Base-by-base conservation (phyloP, 2,329 filamentous ascomycete genomes). In the Ascosphaera aggregata region DNA sequence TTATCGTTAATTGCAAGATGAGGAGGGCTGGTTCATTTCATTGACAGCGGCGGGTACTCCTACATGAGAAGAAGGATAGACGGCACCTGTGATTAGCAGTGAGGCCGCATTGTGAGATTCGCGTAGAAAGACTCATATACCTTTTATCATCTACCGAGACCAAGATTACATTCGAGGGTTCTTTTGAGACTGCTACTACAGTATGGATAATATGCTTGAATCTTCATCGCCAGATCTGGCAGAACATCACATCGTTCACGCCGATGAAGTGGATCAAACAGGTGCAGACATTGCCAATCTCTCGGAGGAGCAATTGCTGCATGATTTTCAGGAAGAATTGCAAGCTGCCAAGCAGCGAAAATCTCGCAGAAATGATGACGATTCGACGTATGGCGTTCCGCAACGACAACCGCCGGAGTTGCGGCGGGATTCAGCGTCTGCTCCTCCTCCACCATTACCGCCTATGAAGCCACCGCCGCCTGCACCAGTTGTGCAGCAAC, bases 191-290 rank as follows among this genome's bases (percentile, higher is more conserved):
- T 11, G 11, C 22, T 11, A 27, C 22, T 27, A 11, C 22, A 27
- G 11, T 11, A 35, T 35, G 34, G 34, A 35, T 5, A 18, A 18
- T 9, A 35, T 35, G 34, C 34, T 35, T 18, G 34, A 35, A 5
- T 16, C 34, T 5, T 35, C 34, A 9, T 35, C 34, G 34, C n/a
- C 27, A 24, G 44, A 47, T 30, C 45, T 51, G 46, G 43, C 50
- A 24, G 53, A 54, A 27, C 55, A 59, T 34, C 55, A 59, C 37
- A 56, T 65, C 39, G 59, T 65, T 31, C 62, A 57, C 44, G 62
- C 62, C 11, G 62, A 65, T 48, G 62, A 65, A 44, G 54, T 65
- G 18, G 62, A 65, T 42, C 58, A 62, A 43, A 56, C 56, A 8
- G 61, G 62, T 34, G 58, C 59, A 18, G 59, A 63, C 42, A 63